Conservation (phyloP, 352 stramenopile species). For the Globisporangium iwayamae region DNA sequence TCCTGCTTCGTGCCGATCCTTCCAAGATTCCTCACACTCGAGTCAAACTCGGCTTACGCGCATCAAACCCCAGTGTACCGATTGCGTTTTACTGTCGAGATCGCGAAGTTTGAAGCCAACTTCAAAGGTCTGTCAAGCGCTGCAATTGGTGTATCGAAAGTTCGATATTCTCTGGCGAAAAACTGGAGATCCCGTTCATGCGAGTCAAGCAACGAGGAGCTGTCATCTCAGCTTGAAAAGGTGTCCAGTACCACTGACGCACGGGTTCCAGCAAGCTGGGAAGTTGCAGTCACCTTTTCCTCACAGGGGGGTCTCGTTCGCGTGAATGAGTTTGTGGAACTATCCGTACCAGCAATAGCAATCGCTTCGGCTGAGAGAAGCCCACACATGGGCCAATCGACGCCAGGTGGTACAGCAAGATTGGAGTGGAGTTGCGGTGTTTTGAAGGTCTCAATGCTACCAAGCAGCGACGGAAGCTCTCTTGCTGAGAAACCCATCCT, state of each 20-base stretch:
- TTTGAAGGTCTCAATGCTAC: conserved; percentile 2
- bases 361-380: conserved; percentile 2
- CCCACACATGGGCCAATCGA: not conserved
- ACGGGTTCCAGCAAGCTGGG: conserved; percentile 9
- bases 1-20: conserved; percentile 13
- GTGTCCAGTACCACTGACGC: not conserved
- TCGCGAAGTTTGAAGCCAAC: conserved; percentile 12
- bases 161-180: not conserved
- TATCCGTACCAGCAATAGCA: conserved; percentile 7
- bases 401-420: conserved; percentile 1
- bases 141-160: not conserved
- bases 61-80: conserved; percentile 3
- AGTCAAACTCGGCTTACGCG: not conserved
- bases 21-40: not conserved
- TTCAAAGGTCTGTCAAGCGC: conserved; percentile 4
- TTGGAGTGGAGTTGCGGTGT: conserved; percentile 12
- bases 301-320: not conserved
- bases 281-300: conserved; percentile 1
- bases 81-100: not conserved
- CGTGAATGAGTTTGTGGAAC: conserved; percentile 15
- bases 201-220: not conserved
- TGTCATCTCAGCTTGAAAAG: not conserved
- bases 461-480: not conserved
- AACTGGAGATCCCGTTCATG: not conserved
- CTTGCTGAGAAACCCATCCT: not conserved